Evolutionary conservation across 2,329 filamentous ascomycete genomes (phyloP).

Genomic region (Raffaelea arxii): DNA sequence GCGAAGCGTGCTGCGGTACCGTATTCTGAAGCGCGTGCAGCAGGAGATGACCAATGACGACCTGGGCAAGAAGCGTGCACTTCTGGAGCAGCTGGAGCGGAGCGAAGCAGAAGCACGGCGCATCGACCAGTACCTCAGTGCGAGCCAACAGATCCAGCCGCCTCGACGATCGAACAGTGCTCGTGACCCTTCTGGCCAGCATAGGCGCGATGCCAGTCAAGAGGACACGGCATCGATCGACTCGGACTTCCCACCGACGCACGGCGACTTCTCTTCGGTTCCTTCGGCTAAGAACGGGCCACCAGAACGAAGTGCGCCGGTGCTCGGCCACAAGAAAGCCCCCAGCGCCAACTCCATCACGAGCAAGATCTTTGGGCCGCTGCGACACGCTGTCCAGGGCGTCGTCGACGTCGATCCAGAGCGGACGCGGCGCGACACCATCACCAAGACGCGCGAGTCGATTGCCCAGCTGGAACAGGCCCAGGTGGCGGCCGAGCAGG

Average conservation of each 20-base stretch:
- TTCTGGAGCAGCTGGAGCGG: constrained; percentile 81
- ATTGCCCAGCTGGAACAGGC: constrained; percentile 84
- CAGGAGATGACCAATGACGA: constrained; percentile 97
- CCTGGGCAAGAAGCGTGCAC: constrained; percentile 70
- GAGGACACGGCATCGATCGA: constrained; percentile 88
- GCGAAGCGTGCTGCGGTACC: constrained; percentile 75
- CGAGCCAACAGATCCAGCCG: constrained; percentile 52
- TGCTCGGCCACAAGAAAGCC: constrained; percentile 60
- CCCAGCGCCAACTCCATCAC: constrained; percentile 83
- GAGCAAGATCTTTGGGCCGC: constrained; percentile 85
- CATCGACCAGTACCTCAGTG: constrained; percentile 84
- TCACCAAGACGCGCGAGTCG: constrained; percentile 89
- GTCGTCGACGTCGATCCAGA: constrained; percentile 96
- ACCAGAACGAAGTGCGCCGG: constrained; percentile 34
- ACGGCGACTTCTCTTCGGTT: constrained; percentile 59
- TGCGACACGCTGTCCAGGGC: constrained; percentile 91
- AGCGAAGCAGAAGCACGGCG: constrained; percentile 89
- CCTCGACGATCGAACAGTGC: constrained; percentile 59
- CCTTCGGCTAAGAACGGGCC: constrained; percentile 68
- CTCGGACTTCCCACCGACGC: constrained; percentile 88
- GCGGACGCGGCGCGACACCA: constrained; percentile 80
- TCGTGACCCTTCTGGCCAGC: constrained; percentile 37
- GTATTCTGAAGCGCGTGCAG: constrained; percentile 88
- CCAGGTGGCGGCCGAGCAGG: constrained; percentile 74
- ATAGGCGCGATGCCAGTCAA: constrained; percentile 45